Evolutionary conservation across 495 filamentous ascomycete genomes (phyloP), one percentile per base, ranked within the genome.

Genomic region (Apodospora peruviana): DNA sequence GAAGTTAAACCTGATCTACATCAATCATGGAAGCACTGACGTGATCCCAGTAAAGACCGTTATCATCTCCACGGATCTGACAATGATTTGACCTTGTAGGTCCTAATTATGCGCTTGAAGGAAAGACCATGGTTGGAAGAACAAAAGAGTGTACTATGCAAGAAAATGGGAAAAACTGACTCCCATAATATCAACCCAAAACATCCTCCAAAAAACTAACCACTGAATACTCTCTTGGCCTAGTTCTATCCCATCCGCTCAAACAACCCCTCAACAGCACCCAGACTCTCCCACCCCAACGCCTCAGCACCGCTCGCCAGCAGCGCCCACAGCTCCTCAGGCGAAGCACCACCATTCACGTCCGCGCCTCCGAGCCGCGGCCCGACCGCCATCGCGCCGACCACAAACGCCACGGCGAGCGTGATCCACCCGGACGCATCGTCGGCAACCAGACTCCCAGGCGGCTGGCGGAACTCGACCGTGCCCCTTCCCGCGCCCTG

Each of bases 391-490:
- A 49, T 44, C 2, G 56, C 61, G 5, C 55, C 57, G 1, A 51
- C 55, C 20, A 60, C 59, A 48, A 66, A 66, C 27, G 53, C 51
- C 27, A 56, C 44, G 16, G 48, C 55, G 11, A 66, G 55, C 29
- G 32, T 46, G 5, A 51, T 55, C 57, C 59, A 63, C 2, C 34
- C 53, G 23, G 42, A 24, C 7, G 51, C 62, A 8, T 62, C 52
- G 3, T 36, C 59, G 3, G 50, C 52, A 1, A 2, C 18, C 35
- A 51, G 10, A 39, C 57, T 57, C 19, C 62, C 62, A 14, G 50
- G 50, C 25, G 59, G 42, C 55, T 63, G 62, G 11, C 62, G 52
- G 29, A 55, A 66, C 48, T 66, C 62, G 10, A 66, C 48, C 25
- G 62, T 61, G 7, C 57, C 59, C 23, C 34, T 2, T 7, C 52